A percentile compares a stretch with the other conserved stretches of the same genome.
These are phyloP conservation scores for Catenaria anguillulae DNA, from an alignment of 371 early-diverging fungal genomes.

Conservation along the genomic window DNA sequence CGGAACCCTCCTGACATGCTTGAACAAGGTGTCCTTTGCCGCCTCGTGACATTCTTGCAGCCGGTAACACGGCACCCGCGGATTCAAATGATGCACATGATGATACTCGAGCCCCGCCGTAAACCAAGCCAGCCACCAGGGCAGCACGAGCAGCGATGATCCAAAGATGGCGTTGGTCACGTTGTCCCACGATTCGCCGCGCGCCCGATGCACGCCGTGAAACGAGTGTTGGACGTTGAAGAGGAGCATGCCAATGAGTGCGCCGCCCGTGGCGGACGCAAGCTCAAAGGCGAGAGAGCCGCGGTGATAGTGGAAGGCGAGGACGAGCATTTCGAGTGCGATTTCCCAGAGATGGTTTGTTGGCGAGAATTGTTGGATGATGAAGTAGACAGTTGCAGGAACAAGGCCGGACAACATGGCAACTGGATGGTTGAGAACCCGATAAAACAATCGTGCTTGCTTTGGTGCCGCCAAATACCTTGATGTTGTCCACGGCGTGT, in stretches of 20 bases:
- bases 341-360: not conserved
- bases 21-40: not conserved
- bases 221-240: slow-evolving; percentile 7
- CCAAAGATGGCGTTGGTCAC: not conserved
- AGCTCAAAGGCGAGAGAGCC: not conserved
- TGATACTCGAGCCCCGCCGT: slow-evolving; percentile 2
- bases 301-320: too few species aligned
- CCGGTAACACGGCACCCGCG: not conserved
- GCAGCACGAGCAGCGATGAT: not conserved
- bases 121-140: not conserved
- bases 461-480: not conserved
- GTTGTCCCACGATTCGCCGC: not conserved
- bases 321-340: not conserved
- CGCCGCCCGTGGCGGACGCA: not conserved
- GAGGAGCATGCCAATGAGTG: not conserved
- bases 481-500: not conserved
- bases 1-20: not conserved
- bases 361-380: not conserved
- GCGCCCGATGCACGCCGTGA: not conserved
- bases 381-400: not conserved
- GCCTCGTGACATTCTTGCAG: not conserved
- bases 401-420: not conserved
- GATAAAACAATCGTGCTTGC: not conserved
- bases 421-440: not conserved
- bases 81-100: not conserved